A percentile compares a stretch with the other conserved stretches of the same genome.
Conservation (phyloP, 352 stramenopile genomes). For the Pythium pyrilobum region DNA sequence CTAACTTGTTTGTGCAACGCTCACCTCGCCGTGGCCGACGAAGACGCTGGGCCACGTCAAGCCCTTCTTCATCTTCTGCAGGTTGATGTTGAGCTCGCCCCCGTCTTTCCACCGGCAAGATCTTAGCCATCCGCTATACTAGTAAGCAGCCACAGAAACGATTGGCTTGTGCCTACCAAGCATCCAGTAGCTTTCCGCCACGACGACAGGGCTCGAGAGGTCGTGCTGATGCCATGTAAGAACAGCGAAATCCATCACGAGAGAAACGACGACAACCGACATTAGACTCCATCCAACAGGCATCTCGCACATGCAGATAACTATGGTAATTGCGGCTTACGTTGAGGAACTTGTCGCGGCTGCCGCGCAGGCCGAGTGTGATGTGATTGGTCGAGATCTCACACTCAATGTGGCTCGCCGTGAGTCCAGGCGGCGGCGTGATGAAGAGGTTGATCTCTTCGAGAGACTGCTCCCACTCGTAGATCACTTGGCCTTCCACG, state of each 20-base stretch:
- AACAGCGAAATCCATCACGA: no score
- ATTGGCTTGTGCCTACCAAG: no score
- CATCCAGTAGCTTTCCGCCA: conserved; percentile 95
- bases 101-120: conserved; percentile 42
- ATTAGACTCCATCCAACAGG: no score
- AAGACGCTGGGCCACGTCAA: conserved; percentile 93
- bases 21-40: conserved; percentile 73
- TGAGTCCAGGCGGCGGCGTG: conserved; percentile 79
- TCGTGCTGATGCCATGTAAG: conserved; percentile 64
- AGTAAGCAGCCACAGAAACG: no score
- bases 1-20: background rate
- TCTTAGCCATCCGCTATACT: no score
- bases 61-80: conserved; percentile 96
- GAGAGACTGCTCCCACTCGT: conserved; percentile 96
- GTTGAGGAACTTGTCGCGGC: conserved; percentile 91
- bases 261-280: no score
- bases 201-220: conserved; percentile 88
- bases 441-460: conserved; percentile 96
- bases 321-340: conserved; percentile 21
- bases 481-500: conserved; percentile 74
- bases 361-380: conserved; percentile 84
- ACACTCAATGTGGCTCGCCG: conserved; percentile 78
- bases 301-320: background rate
- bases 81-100: conserved; percentile 88
- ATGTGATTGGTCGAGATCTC: conserved; percentile 89